phyloP scores from a whole-genome alignment of 2,329 filamentous ascomycete genomes.

The Plectosphaerella plurivora region DNA sequence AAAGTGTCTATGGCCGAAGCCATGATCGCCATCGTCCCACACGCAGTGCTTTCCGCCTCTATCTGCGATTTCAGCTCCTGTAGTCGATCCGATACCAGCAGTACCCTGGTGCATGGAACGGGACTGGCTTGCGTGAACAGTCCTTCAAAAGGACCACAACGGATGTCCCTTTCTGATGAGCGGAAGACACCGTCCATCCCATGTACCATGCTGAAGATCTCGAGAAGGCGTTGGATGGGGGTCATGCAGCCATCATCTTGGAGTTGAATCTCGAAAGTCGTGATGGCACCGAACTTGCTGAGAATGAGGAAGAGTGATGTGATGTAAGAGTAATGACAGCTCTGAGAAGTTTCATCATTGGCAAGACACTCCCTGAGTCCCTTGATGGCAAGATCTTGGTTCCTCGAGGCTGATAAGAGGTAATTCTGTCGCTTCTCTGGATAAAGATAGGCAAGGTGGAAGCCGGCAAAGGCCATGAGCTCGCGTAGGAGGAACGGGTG shows the following conservation, averaged over 20 bases:
- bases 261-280: background rate
- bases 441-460: background rate
- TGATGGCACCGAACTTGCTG: conserved; percentile 3
- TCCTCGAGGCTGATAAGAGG: background rate
- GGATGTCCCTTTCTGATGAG: background rate
- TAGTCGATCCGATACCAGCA: background rate
- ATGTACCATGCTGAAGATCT: background rate
- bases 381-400: background rate
- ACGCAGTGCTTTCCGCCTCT: background rate
- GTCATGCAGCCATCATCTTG: background rate
- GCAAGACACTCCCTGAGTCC: background rate
- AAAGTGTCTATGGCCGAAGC: background rate
- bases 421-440: background rate
- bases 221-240: background rate
- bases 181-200: background rate
- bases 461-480: background rate
- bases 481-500: background rate
- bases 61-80: background rate
- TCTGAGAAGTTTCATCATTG: background rate
- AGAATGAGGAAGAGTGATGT: conserved; percentile 8
- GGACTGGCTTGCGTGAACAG: background rate
- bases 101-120: background rate
- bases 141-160: background rate
- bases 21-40: background rate
- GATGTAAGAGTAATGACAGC: background rate